Evolutionary conservation across 768 basidiomycete genomes (phyloP).

Genomic region (Leccinum arenicola): DNA sequence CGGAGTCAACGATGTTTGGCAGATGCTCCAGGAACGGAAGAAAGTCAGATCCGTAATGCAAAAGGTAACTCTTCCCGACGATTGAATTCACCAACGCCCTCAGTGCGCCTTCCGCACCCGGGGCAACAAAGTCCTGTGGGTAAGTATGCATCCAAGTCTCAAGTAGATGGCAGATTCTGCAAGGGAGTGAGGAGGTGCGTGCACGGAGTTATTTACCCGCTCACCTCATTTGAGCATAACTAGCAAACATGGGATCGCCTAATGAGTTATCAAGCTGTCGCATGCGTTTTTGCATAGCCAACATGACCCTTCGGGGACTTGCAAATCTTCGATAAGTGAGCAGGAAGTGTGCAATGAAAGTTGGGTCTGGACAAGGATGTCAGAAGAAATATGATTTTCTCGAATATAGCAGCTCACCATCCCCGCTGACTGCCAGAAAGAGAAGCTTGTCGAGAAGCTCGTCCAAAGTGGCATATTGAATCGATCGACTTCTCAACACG

Average conservation of each 20-base stretch:
- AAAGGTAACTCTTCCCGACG: slow-evolving; percentile 72
- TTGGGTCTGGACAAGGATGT: slow-evolving; percentile 51
- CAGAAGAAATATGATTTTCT: slow-evolving; percentile 11
- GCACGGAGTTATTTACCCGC: slow-evolving; percentile 1
- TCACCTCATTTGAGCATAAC: slow-evolving; percentile 86
- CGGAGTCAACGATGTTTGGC: slow-evolving; percentile 60
- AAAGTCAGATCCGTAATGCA: slow-evolving; percentile 83
- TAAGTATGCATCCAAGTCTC: slow-evolving; percentile 77
- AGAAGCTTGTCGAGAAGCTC: slow-evolving; percentile 80
- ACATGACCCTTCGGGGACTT: slow-evolving; percentile 71
- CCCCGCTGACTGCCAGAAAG: slow-evolving; percentile 80
- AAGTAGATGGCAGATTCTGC: slow-evolving; percentile 75
- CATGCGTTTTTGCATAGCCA: slow-evolving; percentile 87
- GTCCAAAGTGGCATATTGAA: slow-evolving; percentile 73
- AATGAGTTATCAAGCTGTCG: slow-evolving; percentile 68
- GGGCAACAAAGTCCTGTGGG: slow-evolving; percentile 77
- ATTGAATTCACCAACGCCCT: slow-evolving; percentile 77
- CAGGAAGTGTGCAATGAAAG: slow-evolving; percentile 76
- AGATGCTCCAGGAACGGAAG: slow-evolving; percentile 75
- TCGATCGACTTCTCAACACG: slow-evolving; percentile 43
- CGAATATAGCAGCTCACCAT: slow-evolving; percentile 47
- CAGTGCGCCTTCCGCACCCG: slow-evolving; percentile 69
- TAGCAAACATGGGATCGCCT: slow-evolving; percentile 82
- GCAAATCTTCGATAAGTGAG: slow-evolving; percentile 83
- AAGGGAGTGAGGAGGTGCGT: slow-evolving; percentile 3